A percentile compares a stretch with the other conserved stretches of the same genome.
Evolutionary conservation across 164 flowering plant genomes (phyloP).

Genomic region (Piper longum): DNA sequence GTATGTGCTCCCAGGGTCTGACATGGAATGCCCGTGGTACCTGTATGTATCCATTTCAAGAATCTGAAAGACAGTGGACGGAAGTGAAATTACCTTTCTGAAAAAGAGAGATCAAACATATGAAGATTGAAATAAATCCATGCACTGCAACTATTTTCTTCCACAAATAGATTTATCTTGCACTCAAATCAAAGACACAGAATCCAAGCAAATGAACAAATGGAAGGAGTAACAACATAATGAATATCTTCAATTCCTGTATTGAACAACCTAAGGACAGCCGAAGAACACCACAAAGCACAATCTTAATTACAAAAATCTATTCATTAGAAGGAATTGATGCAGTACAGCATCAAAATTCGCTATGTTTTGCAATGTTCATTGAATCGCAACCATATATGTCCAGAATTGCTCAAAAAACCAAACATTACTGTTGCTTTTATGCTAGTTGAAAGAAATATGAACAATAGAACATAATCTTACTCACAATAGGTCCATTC

Average conservation of each 20-base stretch:
- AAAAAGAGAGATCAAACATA: not conserved
- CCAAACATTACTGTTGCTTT: too few species aligned
- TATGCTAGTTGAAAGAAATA: not conserved
- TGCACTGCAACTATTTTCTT: not conserved
- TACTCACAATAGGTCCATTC: constrained; percentile 94
- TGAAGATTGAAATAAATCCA: not conserved
- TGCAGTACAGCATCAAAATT: too few species aligned
- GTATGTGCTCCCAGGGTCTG: constrained; percentile 98
- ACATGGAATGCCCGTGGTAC: constrained; percentile 99
- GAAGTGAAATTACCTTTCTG: constrained; percentile 1
- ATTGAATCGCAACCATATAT: too few species aligned
- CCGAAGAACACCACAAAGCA: not conserved
- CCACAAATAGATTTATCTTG: too few species aligned
- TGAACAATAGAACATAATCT: not conserved
- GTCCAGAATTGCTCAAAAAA: too few species aligned
- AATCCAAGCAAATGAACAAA: too few species aligned
- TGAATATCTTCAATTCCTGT: too few species aligned
- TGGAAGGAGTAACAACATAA: too few species aligned
- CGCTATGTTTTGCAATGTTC: too few species aligned
- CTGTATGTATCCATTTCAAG: constrained; percentile 99
- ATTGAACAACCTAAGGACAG: not conserved
- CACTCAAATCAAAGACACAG: too few species aligned
- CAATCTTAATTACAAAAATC: not conserved
- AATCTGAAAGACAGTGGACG: constrained; percentile 35
- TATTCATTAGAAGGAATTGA: not conserved